Conservation (phyloP, 2,329 filamentous ascomycete genomes). For the Rachicladosporium sp. region DNA sequence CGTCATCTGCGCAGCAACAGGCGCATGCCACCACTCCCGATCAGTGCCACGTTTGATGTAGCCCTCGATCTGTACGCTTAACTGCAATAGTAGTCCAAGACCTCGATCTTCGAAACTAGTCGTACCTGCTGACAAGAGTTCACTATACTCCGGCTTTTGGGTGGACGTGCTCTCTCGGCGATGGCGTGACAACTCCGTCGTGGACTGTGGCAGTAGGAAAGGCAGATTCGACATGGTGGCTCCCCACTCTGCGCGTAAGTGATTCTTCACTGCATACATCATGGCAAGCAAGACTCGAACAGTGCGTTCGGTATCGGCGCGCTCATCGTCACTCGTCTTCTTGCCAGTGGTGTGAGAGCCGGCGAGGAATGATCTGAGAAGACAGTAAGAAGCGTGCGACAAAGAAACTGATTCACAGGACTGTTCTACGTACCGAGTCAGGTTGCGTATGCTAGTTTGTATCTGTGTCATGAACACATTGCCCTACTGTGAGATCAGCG, state of each 20-base stretch:
- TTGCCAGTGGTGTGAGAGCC: constrained; percentile 26
- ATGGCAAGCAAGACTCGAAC: constrained; percentile 49
- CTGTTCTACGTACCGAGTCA: constrained; percentile 30
- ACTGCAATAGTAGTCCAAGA: constrained; percentile 45
- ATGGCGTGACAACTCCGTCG: constrained; percentile 9
- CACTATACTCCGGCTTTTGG: constrained; percentile 22
- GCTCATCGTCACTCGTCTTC: constrained; percentile 30
- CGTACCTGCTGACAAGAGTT: constrained; percentile 22
- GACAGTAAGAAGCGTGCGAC: too few relatives aligned
- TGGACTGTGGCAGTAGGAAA: constrained; percentile 11
- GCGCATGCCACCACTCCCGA: constrained; percentile 47
- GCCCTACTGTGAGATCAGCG: constrained; percentile 4
- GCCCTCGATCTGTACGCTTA: constrained; percentile 48
- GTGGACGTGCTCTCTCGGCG: constrained; percentile 18
- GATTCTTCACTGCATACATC: constrained; percentile 52
- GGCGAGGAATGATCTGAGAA: constrained; percentile 34
- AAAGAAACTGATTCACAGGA: too few relatives aligned
- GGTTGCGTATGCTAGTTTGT: constrained; percentile 46
- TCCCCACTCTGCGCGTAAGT: constrained; percentile 51
- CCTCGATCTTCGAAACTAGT: constrained; percentile 43
- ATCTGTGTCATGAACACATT: constrained; percentile 41
- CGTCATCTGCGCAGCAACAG: constrained; percentile 46
- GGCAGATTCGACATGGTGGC: constrained; percentile 24
- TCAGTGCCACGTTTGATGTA: constrained; percentile 47
- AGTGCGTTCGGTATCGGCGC: constrained; percentile 45